phyloP scores from a whole-genome alignment of 371 early-diverging fungal species.

The Lichtheimia ramosa region DNA sequence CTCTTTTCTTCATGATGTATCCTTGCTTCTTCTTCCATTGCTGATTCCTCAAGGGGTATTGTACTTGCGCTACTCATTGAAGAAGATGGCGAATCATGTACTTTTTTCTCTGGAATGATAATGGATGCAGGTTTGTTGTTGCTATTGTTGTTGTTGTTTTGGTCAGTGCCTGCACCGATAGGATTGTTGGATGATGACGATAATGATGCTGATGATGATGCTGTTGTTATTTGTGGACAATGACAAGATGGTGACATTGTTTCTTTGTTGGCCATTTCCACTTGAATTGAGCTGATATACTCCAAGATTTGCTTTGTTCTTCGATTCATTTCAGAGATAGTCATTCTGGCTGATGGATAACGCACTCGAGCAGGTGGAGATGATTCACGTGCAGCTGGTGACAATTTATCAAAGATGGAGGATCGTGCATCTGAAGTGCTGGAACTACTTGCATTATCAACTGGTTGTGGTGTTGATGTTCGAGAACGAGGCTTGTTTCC shows the following conservation, averaged over 20 bases:
- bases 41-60: constrained; percentile 32
- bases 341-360: constrained; percentile 51
- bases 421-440: background rate
- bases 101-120: constrained; percentile 27
- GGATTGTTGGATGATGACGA: background rate
- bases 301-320: constrained; percentile 59
- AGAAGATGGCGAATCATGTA: constrained; percentile 26
- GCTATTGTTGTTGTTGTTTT: background rate
- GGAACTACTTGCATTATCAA: background rate
- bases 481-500: constrained; percentile 15
- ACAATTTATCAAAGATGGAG: constrained; percentile 16
- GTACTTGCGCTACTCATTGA: constrained; percentile 46
- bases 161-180: background rate
- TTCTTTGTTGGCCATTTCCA: constrained; percentile 40
- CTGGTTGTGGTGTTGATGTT: constrained; percentile 24
- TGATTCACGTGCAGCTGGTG: constrained; percentile 20
- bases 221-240: background rate
- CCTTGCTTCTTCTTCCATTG: constrained; percentile 11
- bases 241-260: background rate
- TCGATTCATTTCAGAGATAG: constrained; percentile 61
- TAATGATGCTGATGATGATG: background rate
- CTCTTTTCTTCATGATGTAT: constrained; percentile 22
- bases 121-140: constrained; percentile 21
- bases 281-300: constrained; percentile 54
- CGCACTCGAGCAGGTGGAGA: constrained; percentile 53